Evolutionary conservation across 257 asterid species (phyloP).

Genomic region (Solanum lycopersicoides): DNA sequence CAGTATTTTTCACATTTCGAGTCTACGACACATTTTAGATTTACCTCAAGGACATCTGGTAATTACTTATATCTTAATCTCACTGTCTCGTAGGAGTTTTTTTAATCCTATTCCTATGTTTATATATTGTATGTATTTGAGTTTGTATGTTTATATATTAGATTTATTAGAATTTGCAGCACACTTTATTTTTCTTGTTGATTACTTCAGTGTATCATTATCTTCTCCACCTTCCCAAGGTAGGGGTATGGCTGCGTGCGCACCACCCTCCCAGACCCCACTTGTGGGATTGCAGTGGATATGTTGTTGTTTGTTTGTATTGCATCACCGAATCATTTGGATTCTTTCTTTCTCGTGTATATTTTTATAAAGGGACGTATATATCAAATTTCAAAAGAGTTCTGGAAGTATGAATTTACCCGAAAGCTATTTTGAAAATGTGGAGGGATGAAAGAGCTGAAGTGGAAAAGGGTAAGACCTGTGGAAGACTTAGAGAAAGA

Average conservation of each 20-base stretch:
- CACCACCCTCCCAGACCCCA: neutral
- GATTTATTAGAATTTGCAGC: neutral
- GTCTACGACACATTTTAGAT: neutral
- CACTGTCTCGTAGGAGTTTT: neutral
- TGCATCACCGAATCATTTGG: neutral
- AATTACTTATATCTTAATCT: neutral
- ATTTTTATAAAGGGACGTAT: constrained; percentile 25
- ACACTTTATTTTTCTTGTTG: neutral
- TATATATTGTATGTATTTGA: neutral
- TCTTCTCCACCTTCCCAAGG: neutral
- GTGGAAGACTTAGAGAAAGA: constrained; percentile 58
- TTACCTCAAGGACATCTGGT: neutral
- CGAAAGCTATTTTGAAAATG: constrained; percentile 23
- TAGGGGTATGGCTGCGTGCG: neutral
- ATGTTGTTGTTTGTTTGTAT: neutral
- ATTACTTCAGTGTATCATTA: neutral
- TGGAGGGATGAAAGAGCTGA: constrained; percentile 39
- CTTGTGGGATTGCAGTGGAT: neutral
- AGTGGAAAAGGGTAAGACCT: constrained; percentile 58
- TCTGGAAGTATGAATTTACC: constrained; percentile 25
- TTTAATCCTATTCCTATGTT: neutral
- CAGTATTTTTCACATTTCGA: neutral
- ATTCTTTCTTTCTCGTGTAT: neutral
- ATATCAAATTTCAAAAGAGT: constrained; percentile 49
- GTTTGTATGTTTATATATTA: neutral